phyloP scores from a whole-genome alignment of 768 basidiomycete genomes.

The Russula dissimulans region DNA sequence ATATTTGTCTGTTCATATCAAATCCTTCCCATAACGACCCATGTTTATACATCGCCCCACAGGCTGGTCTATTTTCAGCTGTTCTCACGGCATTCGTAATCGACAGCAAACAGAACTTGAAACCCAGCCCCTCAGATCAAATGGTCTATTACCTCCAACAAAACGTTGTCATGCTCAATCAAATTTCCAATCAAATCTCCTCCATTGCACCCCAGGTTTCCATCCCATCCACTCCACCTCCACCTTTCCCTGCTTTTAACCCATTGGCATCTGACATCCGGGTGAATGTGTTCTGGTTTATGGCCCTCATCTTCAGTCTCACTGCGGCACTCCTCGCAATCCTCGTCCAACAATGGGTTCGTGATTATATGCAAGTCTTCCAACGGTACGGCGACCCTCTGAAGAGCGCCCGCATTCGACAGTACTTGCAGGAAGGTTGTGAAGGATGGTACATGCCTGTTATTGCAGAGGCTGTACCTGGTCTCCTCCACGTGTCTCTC shows the following conservation, averaged over 20 bases:
- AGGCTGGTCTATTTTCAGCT: neutral
- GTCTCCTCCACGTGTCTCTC: slow-evolving; percentile 27
- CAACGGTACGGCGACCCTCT: slow-evolving; percentile 22
- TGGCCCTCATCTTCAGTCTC: neutral
- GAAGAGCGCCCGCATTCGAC: slow-evolving; percentile 25
- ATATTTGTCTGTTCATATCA: neutral
- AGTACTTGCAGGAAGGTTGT: slow-evolving; percentile 30
- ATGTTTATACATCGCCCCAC: neutral
- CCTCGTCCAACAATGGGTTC: slow-evolving; percentile 42
- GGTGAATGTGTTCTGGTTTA: neutral
- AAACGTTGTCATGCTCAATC: neutral
- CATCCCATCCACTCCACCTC: neutral
- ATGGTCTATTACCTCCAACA: neutral
- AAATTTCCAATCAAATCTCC: neutral
- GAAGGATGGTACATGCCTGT: slow-evolving; percentile 33
- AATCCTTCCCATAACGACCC: neutral
- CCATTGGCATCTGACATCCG: neutral
- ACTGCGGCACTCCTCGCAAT: slow-evolving; percentile 19
- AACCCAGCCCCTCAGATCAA: neutral
- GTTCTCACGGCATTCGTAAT: neutral
- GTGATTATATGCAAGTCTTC: slow-evolving; percentile 26
- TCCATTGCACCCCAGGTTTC: neutral
- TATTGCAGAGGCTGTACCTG: slow-evolving; percentile 33
- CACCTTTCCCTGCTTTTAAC: neutral
- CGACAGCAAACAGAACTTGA: neutral